phyloP scores from a whole-genome alignment of 1,284 basidiomycete species.

The Marasmius oreades region DNA sequence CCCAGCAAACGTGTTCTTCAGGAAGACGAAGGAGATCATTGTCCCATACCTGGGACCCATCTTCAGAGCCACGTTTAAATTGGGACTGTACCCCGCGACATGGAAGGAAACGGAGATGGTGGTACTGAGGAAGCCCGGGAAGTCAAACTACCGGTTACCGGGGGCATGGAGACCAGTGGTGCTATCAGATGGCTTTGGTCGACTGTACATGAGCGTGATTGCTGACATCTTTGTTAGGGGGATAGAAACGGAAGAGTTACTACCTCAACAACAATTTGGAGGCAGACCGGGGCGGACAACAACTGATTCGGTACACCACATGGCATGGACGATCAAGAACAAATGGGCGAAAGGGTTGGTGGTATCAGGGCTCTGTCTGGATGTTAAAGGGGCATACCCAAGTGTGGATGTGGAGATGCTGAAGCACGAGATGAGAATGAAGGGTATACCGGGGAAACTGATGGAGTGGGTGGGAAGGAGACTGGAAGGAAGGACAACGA shows the following conservation, averaged over 20 bases:
- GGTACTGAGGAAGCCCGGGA: no score
- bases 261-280: constrained; percentile 30
- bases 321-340: constrained; percentile 26
- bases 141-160: constrained; percentile 20
- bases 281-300: constrained; percentile 30
- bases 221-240: constrained; percentile 22
- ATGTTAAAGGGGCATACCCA: constrained; percentile 32
- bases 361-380: constrained; percentile 28
- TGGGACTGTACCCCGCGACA: no score
- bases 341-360: constrained; percentile 27
- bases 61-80: constrained; percentile 6
- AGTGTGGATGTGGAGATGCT: constrained; percentile 22
- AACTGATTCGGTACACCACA: constrained; percentile 30
- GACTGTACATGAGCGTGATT: constrained; percentile 23
- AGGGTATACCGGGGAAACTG: constrained; percentile 23
- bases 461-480: neutral
- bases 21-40: constrained; percentile 18
- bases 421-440: constrained; percentile 27
- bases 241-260: constrained; percentile 22
- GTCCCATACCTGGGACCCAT: constrained; percentile 20
- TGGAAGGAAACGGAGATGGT: no score
- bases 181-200: constrained; percentile 23
- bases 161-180: constrained; percentile 29
- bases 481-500: no score
- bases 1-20: constrained; percentile 29